phyloP scores from a whole-genome alignment of 306 rosid genomes.

The Prunus fruticosa region DNA sequence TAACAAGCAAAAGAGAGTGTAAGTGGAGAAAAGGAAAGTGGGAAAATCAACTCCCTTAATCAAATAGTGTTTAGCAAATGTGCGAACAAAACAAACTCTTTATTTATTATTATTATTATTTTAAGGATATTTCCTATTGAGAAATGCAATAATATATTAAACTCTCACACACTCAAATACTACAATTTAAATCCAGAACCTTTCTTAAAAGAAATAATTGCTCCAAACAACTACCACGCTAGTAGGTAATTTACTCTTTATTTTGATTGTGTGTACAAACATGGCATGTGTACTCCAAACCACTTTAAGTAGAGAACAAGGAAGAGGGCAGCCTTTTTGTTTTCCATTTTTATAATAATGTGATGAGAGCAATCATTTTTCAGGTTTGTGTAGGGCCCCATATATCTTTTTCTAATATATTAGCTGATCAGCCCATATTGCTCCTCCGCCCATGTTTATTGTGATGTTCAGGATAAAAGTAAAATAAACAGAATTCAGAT shows the following conservation, averaged over 20 bases:
- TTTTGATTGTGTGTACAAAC: background rate
- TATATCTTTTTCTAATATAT: conserved; percentile 12
- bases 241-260: fast-evolving
- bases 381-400: conserved; percentile 17
- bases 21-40: too few species aligned
- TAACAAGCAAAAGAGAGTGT: too few species aligned
- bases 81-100: background rate
- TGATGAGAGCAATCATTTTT: conserved; percentile 28
- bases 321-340: background rate
- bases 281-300: conserved; percentile 1
- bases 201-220: too few species aligned
- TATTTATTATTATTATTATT: too few species aligned
- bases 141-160: too few species aligned
- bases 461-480: conserved; percentile 10
- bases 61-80: background rate
- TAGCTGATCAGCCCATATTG: conserved; percentile 32
- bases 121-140: background rate
- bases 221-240: too few species aligned
- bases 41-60: too few species aligned
- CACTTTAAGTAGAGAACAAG: conserved; percentile 9
- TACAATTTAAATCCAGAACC: fast-evolving
- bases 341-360: background rate
- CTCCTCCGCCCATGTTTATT: background rate
- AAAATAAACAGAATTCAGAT: background rate
- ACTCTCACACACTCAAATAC: too few species aligned